These are phyloP conservation scores for Lasiosphaeria hispida DNA, from an alignment of 495 filamentous ascomycete genomes.

Conservation along the genomic window DNA sequence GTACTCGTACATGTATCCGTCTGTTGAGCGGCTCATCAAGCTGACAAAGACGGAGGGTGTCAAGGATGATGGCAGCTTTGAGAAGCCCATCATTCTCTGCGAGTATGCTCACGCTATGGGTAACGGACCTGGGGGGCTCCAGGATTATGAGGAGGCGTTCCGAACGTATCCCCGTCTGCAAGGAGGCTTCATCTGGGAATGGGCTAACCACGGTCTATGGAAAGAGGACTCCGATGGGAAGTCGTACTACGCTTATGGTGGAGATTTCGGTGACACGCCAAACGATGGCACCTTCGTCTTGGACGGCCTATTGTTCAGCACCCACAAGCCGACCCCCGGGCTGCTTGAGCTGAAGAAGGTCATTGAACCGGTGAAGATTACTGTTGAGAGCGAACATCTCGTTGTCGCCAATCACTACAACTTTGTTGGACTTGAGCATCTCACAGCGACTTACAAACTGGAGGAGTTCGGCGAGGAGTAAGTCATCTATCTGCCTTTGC, in stretches of 20 bases:
- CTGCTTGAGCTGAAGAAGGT: constrained; percentile 61
- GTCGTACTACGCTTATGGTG: constrained; percentile 63
- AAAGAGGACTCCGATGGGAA: constrained; percentile 47
- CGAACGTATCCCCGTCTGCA: constrained; percentile 56
- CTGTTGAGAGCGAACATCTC: constrained; percentile 24
- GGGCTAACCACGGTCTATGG: constrained; percentile 67
- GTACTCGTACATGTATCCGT: constrained; percentile 65
- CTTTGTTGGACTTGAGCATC: constrained; percentile 49
- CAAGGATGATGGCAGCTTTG: constrained; percentile 37
- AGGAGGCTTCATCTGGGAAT: constrained; percentile 73
- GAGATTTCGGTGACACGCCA: constrained; percentile 64
- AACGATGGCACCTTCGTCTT: constrained; percentile 66
- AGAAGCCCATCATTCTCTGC: constrained; percentile 61
- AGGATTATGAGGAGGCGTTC: constrained; percentile 64
- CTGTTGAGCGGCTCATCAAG: constrained; percentile 48
- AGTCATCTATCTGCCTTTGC: neutral
- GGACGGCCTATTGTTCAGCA: constrained; percentile 60
- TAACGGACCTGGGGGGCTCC: constrained; percentile 64
- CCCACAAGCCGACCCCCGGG: constrained; percentile 59
- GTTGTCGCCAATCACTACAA: constrained; percentile 51
- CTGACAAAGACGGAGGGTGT: constrained; percentile 39
- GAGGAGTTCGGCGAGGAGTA: constrained; percentile 22
- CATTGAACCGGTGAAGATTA: constrained; percentile 51
- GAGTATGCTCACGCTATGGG: constrained; percentile 74
- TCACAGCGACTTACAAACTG: constrained; percentile 27